A percentile compares a stretch with the other conserved stretches of the same genome.
phyloP scores from a whole-genome alignment of 176 grass and related monocot species.

The Carex parvula region DNA sequence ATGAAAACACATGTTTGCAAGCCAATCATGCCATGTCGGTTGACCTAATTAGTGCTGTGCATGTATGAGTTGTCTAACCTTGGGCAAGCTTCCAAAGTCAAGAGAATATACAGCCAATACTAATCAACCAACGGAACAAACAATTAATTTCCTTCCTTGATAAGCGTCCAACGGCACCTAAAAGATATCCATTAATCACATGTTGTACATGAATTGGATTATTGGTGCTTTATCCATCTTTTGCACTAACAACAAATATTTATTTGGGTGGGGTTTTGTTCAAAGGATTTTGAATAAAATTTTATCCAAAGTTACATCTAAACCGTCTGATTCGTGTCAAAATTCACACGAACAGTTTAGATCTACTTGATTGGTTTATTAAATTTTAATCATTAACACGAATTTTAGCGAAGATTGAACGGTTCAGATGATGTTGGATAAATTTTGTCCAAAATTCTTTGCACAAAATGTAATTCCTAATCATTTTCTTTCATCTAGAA shows the following conservation, averaged over 20 bases:
- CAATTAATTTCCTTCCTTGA: slow-evolving; percentile 1
- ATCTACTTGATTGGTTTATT: too few relatives aligned
- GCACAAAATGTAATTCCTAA: not conserved
- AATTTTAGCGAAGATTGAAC: too few relatives aligned
- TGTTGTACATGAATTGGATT: too few relatives aligned
- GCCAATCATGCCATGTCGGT: slow-evolving; percentile 23
- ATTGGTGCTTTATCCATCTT: not conserved
- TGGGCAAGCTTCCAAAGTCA: slow-evolving; percentile 24
- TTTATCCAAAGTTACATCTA: too few relatives aligned
- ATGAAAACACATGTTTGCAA: slow-evolving; percentile 22
- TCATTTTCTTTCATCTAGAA: not conserved
- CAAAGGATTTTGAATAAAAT: too few relatives aligned
- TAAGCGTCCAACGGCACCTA: not conserved
- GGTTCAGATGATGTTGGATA: too few relatives aligned
- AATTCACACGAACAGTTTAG: too few relatives aligned
- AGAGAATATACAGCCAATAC: slow-evolving; percentile 20
- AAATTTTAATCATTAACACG: too few relatives aligned
- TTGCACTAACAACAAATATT: not conserved
- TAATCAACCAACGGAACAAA: slow-evolving; percentile 19
- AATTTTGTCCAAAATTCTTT: too few relatives aligned
- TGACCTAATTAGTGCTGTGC: slow-evolving; percentile 11
- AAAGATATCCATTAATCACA: not conserved
- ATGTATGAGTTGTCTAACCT: slow-evolving; percentile 25
- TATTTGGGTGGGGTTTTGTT: not conserved
- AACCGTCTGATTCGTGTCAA: too few relatives aligned